Evolutionary conservation across 129 eudicot genomes (phyloP), one percentile per base, ranked within the genome.

Genomic region (Arctium lappa): DNA sequence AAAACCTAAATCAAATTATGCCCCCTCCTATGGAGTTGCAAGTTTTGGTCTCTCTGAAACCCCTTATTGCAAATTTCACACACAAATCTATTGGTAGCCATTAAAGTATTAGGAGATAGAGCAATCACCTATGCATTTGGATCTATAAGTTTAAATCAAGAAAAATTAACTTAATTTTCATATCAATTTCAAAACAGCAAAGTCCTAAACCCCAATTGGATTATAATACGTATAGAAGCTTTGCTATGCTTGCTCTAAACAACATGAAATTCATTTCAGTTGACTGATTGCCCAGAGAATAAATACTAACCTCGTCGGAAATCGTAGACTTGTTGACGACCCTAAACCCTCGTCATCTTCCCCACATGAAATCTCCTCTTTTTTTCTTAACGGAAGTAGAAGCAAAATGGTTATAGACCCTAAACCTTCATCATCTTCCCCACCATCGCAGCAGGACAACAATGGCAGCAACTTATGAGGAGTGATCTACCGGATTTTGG

Each of bases 91-190:
- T 96, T 96, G 0, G 98, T 93, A 10, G 99, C 98, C 92, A 96
- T 75, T 68, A 96, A 81, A n/a, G 99, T 89, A 86, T 75, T 93
- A 1, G 99, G 99, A n/a, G 99, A 93, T 81, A 96, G 48, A 12
- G 98, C 93, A 79, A 96, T 90, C 91, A 96, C 99, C 91, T 96
- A 98, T 2, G 99, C 99, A 82, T 93, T 92, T 72, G 99, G 98
- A 96, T 96, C 99, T 96, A 87, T 75, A 65, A 50, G 18, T 80
- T 22, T 6, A 56, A 80, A 62, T 76, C 10, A 56, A 22, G 4
- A 81, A 83, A 79, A 66, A 68, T 62, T 8, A 81, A 65, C 30
- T 73, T 46, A 86, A 63, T 72, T 33, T 27, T 16, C 62, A 79
- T 33, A 37, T 53, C 8, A 85, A 42, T 30, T 63, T 46, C 16